phyloP scores from a whole-genome alignment of 2,329 filamentous ascomycete species.

The Trichophyton equinum region DNA sequence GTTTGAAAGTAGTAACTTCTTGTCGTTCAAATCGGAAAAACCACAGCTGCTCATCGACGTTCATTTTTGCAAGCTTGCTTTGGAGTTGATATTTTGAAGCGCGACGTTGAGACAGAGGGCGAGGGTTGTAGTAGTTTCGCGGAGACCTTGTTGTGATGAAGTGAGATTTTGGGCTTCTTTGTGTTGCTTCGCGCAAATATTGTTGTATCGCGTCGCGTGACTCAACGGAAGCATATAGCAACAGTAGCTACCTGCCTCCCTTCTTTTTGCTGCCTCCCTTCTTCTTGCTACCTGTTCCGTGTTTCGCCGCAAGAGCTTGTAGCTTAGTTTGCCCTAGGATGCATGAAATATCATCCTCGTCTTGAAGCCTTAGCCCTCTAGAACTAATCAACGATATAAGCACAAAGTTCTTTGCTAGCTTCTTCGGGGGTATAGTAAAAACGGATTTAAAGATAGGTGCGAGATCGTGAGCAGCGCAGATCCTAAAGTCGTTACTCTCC shows the following conservation, averaged over 20 bases:
- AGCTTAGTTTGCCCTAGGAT: conserved; percentile 1
- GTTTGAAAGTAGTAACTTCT: too few relatives aligned
- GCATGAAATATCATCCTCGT: conserved; percentile 8
- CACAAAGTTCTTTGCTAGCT: conserved; percentile 12
- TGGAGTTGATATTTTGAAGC: too few relatives aligned
- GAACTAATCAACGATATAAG: background rate
- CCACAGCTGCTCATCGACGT: too few relatives aligned
- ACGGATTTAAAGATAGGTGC: conserved; percentile 20
- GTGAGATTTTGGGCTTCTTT: too few relatives aligned
- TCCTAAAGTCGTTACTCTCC: conserved; percentile 20
- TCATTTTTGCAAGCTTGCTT: too few relatives aligned
- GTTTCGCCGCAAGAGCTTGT: conserved; percentile 1
- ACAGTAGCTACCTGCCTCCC: background rate
- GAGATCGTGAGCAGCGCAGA: conserved; percentile 27
- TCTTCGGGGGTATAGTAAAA: conserved; percentile 19
- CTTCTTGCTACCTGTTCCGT: conserved; percentile 5
- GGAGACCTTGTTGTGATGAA: too few relatives aligned
- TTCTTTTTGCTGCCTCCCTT: conserved; percentile 2
- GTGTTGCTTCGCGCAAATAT: too few relatives aligned
- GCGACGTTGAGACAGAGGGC: too few relatives aligned
- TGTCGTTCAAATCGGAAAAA: too few relatives aligned
- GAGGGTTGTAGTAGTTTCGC: too few relatives aligned
- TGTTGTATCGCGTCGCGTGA: too few relatives aligned
- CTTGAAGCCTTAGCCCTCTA: conserved; percentile 2
- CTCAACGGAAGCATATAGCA: background rate